Evolutionary conservation across 1,284 basidiomycete species (phyloP).

Genomic region (Blastosporella zonata): DNA sequence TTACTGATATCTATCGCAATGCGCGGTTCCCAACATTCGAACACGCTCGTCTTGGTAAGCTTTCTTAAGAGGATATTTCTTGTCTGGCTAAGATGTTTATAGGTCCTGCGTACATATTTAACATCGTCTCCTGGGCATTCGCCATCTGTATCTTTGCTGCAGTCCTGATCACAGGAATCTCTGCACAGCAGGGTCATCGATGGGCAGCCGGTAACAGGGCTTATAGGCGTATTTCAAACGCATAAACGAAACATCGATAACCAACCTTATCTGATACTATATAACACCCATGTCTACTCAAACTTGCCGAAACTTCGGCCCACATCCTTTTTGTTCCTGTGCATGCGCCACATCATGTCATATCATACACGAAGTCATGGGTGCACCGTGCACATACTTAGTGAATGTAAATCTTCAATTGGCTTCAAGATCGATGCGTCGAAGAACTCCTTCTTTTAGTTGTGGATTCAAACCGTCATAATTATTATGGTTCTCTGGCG

Average conservation of each 20-base stretch:
- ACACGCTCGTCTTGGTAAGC: conserved; percentile 56
- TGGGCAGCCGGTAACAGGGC: conserved; percentile 78
- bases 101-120: conserved; percentile 61
- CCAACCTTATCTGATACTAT: no score
- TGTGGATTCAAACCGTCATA: no score
- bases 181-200: conserved; percentile 61
- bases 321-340: background rate
- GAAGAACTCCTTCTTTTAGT: no score
- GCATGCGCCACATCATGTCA: background rate
- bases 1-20: conserved; percentile 58
- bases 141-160: conserved; percentile 50
- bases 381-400: background rate
- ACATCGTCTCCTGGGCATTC: conserved; percentile 57
- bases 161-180: conserved; percentile 61
- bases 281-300: no score
- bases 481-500: background rate
- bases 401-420: no score
- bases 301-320: no score
- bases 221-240: conserved; percentile 40
- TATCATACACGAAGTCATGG: background rate
- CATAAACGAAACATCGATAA: background rate
- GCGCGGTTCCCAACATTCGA: conserved; percentile 50
- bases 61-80: background rate
- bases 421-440: no score
- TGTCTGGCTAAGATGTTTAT: conserved; percentile 2